phyloP scores from a whole-genome alignment of 768 basidiomycete genomes.

The Suillus decipiens region DNA sequence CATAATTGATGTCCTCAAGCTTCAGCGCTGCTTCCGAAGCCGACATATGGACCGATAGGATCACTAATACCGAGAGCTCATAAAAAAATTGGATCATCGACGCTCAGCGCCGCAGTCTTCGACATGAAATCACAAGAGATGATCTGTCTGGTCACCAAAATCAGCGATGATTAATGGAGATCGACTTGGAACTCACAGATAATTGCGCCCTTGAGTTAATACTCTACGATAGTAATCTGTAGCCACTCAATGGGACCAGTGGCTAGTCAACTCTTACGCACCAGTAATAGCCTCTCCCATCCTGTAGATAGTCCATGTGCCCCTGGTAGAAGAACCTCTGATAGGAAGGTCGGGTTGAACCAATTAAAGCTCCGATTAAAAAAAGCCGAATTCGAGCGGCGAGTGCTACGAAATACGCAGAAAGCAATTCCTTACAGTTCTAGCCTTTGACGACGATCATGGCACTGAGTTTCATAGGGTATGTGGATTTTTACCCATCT shows the following conservation, averaged over 20 bases:
- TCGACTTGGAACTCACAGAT: background rate
- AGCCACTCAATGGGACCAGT: background rate
- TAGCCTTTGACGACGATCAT: conserved; percentile 37
- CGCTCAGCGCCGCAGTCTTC: background rate
- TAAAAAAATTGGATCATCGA: background rate
- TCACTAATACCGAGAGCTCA: background rate
- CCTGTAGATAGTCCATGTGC: background rate
- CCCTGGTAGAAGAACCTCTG: background rate
- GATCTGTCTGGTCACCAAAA: background rate
- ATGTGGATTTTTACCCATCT: conserved; percentile 17
- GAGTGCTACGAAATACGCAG: conserved; percentile 16
- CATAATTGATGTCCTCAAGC: background rate
- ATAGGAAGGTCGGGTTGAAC: background rate
- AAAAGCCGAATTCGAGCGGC: conserved; percentile 14
- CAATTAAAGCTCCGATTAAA: conserved; percentile 32
- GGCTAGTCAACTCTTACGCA: background rate
- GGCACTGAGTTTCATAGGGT: conserved; percentile 82
- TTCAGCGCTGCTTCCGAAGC: background rate
- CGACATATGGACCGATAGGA: background rate
- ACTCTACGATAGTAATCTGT: background rate
- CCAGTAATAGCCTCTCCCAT: background rate
- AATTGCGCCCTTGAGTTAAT: background rate
- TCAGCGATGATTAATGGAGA: background rate
- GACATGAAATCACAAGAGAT: background rate
- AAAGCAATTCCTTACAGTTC: conserved; percentile 14